These are phyloP conservation scores for Senecio squalidus DNA, from an alignment of 140 eudicot genomes.

Conservation along the genomic window DNA sequence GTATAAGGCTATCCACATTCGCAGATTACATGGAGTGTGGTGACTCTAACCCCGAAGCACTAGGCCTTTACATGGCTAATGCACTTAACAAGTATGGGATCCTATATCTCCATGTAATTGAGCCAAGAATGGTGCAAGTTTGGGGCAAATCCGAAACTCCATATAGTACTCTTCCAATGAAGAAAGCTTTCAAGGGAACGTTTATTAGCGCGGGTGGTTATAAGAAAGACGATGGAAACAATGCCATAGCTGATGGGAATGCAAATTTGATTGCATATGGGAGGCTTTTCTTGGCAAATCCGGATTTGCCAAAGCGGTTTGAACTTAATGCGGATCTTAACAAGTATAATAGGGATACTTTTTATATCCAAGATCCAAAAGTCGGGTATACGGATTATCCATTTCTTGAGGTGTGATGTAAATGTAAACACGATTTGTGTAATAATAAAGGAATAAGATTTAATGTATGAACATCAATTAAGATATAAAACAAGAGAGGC, in stretches of 20 bases:
- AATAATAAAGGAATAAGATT: too few relatives aligned
- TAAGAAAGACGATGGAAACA: constrained; percentile 34
- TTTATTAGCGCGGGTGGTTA: constrained; percentile 51
- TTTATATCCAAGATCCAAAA: constrained; percentile 43
- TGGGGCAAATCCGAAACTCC: constrained; percentile 5
- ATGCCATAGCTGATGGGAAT: constrained; percentile 23
- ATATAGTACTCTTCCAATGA: constrained; percentile 31
- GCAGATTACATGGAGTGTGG: constrained; percentile 29
- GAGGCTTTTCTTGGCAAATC: constrained; percentile 54
- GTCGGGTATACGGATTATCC: constrained; percentile 66
- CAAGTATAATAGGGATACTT: constrained; percentile 40
- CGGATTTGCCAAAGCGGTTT: constrained; percentile 53
- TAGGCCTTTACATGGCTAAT: constrained; percentile 53
- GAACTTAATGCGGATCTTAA: constrained; percentile 42
- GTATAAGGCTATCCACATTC: constrained; percentile 45
- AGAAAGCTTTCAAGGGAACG: constrained; percentile 48
- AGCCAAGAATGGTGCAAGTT: constrained; percentile 36
- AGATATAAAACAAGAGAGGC: too few relatives aligned
- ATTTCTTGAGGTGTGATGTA: constrained; percentile 30
- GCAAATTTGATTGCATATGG: constrained; percentile 55
- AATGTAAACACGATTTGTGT: too few relatives aligned
- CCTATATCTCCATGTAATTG: constrained; percentile 39
- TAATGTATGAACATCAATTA: too few relatives aligned
- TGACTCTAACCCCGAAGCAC: constrained; percentile 48
- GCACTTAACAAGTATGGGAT: constrained; percentile 36